Evolutionary conservation across 306 rosid species (phyloP), one percentile per base, ranked within the genome.

Genomic region (Citrullus amarus): DNA sequence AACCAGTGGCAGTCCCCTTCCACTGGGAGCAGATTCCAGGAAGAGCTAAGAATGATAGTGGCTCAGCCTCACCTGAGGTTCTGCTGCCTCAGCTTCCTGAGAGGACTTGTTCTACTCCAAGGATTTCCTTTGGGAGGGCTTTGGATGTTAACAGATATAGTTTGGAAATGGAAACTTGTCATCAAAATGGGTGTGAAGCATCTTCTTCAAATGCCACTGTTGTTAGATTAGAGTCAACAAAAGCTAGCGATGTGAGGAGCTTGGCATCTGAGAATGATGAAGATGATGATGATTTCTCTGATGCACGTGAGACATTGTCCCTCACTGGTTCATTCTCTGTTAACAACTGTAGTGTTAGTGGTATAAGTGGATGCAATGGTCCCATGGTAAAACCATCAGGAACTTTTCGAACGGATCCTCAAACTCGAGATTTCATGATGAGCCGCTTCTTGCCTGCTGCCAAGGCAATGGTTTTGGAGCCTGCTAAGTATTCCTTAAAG

Each of bases 1-100:
- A 92, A 85, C 96, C 93, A 54, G 91, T 87, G 48, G 89, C 97
- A 20, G 96, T 92, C 60, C 98, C 99, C 77, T 92, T 95, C 81
- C 72, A 86, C n/a, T 95, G 99, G 99, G 99, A 95, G 83, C 88
- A 86, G 32, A 88, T 91, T 78, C 98, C 97, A 0, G 99, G 97
- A 83, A 89, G 75, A 82, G 77, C 92, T 50, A 95, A 92, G 86
- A 84, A 82, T 55, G 90, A 65, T 56, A 73, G 65, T 30, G 81
- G 83, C 62, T 74, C 78, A 9, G 78, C 78, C 46, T 74, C 78
- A 72, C 85, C 87, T 20, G 86, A 81, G 51, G 69, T 79, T 73
- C 86, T 75, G 80, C 68, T 39, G 67, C 69, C 84, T 71, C 87
- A 78, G 78, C 58, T 76, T 84, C 71, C 28, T 25, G 81, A 81